phyloP scores from a whole-genome alignment of 2,329 filamentous ascomycete species.

The Aureobasidium sp. region DNA sequence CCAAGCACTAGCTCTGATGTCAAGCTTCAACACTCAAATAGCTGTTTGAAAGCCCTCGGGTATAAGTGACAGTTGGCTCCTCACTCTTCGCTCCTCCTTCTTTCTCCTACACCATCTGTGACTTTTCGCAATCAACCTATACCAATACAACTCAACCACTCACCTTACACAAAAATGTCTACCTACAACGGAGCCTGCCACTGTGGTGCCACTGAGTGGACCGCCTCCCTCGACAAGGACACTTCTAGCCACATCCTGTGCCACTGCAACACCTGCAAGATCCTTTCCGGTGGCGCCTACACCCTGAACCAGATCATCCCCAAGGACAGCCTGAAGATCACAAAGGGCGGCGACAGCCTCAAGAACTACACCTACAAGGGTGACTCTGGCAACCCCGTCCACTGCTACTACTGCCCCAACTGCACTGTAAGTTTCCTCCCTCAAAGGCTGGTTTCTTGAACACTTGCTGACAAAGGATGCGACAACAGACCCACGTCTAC shows the following conservation, averaged over 20 bases:
- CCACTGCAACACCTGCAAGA: conserved; percentile 54
- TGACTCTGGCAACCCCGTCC: conserved; percentile 48
- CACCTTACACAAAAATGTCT: conserved; percentile 30
- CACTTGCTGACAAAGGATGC: neutral
- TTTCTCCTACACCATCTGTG: neutral
- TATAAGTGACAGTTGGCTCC: neutral
- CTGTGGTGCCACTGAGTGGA: conserved; percentile 49
- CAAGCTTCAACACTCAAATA: conserved; percentile 1
- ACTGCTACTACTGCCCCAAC: conserved; percentile 53
- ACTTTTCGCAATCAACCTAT: neutral
- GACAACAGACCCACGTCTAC: conserved; percentile 38
- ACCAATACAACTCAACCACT: neutral
- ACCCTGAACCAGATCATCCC: conserved; percentile 51
- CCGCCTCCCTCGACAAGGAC: conserved; percentile 42
- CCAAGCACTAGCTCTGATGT: neutral
- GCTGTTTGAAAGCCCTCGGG: neutral
- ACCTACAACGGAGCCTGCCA: conserved; percentile 48
- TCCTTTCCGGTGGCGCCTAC: conserved; percentile 44
- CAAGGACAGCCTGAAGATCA: conserved; percentile 44
- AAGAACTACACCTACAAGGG: conserved; percentile 51
- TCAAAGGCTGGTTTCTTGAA: too few species aligned
- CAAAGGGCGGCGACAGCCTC: conserved; percentile 41
- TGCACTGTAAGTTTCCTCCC: conserved; percentile 35
- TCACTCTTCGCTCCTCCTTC: neutral
- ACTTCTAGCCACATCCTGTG: conserved; percentile 42